These are phyloP conservation scores for Acephala macrosclerotiorum DNA, from an alignment of 2,329 filamentous ascomycete genomes.

Conservation along the genomic window DNA sequence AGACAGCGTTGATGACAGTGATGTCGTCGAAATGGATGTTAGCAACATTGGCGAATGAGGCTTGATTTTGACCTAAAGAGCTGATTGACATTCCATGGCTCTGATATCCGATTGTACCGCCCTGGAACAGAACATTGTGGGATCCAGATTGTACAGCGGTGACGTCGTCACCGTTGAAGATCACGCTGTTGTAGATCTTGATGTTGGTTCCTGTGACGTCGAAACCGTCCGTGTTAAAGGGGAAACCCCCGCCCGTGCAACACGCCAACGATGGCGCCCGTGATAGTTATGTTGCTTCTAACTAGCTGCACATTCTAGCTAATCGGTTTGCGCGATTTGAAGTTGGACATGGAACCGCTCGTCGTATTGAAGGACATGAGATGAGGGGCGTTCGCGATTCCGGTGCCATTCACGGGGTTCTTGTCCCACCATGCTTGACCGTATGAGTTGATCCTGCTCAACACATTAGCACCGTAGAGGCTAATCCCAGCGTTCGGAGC, in stretches of 20 bases:
- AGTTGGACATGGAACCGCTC: conserved; percentile 47
- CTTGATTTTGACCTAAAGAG: conserved; percentile 49
- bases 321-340: conserved; percentile 53
- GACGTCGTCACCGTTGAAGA: conserved; percentile 53
- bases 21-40: conserved; percentile 52
- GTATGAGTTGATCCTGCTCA: conserved; percentile 53
- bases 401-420: conserved; percentile 49
- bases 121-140: conserved; percentile 48
- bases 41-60: conserved; percentile 48
- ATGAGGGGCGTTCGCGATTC: conserved; percentile 49
- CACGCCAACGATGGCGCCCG: conserved; percentile 48
- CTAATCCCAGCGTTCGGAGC: too few species aligned
- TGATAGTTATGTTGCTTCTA: conserved; percentile 50
- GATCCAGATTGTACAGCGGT: conserved; percentile 50
- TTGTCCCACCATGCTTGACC: conserved; percentile 55
- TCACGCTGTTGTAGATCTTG: conserved; percentile 41
- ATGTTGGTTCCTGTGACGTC: conserved; percentile 44
- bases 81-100: conserved; percentile 54
- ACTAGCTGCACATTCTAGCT: conserved; percentile 51
- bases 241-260: conserved; percentile 17
- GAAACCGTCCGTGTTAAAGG: conserved; percentile 44
- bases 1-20: conserved; percentile 50
- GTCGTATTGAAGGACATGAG: conserved; percentile 49
- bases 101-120: conserved; percentile 52
- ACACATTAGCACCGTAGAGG: too few species aligned